These are phyloP conservation scores for Trichoderma brevicompactum DNA, from an alignment of 2,329 filamentous ascomycete species.

Conservation along the genomic window DNA sequence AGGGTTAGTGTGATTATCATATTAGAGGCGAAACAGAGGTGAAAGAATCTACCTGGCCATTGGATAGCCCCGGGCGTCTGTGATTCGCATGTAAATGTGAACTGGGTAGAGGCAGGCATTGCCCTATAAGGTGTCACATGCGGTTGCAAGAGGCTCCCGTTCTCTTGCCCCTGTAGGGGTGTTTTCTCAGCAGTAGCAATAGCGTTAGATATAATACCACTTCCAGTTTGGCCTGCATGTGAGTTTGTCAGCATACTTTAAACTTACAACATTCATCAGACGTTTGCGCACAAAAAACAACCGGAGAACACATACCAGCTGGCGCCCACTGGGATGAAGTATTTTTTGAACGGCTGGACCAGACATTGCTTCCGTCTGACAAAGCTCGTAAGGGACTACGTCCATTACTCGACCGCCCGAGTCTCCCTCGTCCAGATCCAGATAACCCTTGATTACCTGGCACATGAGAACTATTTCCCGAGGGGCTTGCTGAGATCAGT, in stretches of 20 bases:
- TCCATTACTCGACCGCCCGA: slow-evolving; percentile 68
- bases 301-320: slow-evolving; percentile 49
- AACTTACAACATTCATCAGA: not conserved
- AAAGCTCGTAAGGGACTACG: slow-evolving; percentile 66
- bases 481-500: slow-evolving; percentile 36
- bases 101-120: slow-evolving; percentile 78
- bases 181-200: slow-evolving; percentile 85
- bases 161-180: slow-evolving; percentile 72
- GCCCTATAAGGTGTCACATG: slow-evolving; percentile 61
- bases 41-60: slow-evolving; percentile 64
- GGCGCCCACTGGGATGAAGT: slow-evolving; percentile 52
- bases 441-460: slow-evolving; percentile 67
- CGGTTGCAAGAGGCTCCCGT: slow-evolving; percentile 76
- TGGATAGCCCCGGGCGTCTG: slow-evolving; percentile 80
- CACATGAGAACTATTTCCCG: slow-evolving; percentile 55
- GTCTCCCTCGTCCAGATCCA: slow-evolving; percentile 81
- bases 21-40: not conserved
- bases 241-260: not conserved
- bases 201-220: slow-evolving; percentile 86
- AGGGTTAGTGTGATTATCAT: not conserved
- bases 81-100: slow-evolving; percentile 95
- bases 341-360: slow-evolving; percentile 55
- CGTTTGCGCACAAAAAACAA: not conserved
- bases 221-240: slow-evolving; percentile 19
- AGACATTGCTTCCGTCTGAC: slow-evolving; percentile 61